A percentile compares a stretch with the other conserved stretches of the same genome.
Evolutionary conservation across 441 rosid genomes (phyloP).

Genomic region (Omphalea diandra): DNA sequence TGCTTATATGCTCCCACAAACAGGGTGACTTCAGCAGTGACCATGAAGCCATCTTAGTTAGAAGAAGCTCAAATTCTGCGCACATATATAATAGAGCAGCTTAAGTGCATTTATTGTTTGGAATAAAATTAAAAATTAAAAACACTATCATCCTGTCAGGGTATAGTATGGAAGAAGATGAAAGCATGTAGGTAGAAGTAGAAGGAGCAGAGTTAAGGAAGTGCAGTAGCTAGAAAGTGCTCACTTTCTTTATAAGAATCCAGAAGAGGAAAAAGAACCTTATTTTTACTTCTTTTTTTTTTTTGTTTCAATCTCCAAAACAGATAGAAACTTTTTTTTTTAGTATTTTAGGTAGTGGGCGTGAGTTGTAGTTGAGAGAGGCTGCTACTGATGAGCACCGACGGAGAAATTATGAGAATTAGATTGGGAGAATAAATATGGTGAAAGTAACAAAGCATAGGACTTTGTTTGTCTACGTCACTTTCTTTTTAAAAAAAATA

Average conservation of each 20-base stretch:
- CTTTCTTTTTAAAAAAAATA: not conserved
- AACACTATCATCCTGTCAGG: too few relatives aligned
- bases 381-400: not conserved
- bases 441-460: constrained; percentile 6
- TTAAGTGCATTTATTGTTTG: not conserved
- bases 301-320: not conserved
- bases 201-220: too few relatives aligned
- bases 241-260: too few relatives aligned
- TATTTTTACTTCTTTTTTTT: too few relatives aligned
- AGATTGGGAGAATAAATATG: not conserved
- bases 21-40: constrained; percentile 44
- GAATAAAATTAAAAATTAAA: not conserved
- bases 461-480: not conserved
- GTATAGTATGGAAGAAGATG: too few relatives aligned
- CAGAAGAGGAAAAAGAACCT: not conserved
- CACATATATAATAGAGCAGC: not conserved
- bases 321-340: too few relatives aligned
- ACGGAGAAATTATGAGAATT: not conserved
- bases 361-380: not conserved
- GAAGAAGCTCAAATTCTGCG: constrained; percentile 43
- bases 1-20: constrained; percentile 55
- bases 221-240: too few relatives aligned
- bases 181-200: too few relatives aligned
- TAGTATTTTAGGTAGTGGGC: too few relatives aligned
- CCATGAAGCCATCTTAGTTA: constrained; percentile 38